Base-by-base conservation (phyloP, 768 basidiomycete species). In the Cyclocybe aegerita region DNA sequence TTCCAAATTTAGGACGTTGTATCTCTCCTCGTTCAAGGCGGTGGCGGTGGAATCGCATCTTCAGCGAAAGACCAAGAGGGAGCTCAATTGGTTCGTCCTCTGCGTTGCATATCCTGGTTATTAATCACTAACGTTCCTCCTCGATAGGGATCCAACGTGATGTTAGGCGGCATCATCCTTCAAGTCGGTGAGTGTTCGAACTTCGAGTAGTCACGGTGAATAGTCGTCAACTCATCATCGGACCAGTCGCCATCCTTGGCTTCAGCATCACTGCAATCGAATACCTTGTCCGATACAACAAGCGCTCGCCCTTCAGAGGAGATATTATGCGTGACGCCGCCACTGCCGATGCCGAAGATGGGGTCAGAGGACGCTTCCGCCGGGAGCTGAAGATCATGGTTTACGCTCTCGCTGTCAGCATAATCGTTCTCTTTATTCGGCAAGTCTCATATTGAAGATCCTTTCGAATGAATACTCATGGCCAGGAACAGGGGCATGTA, bases 1-100 rank as follows among this genome's bases (percentile, higher is more conserved):
- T 17, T 36, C 7, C 11, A 29, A 5, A 30, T 12, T 15, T 49
- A 67, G 65, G 83, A 85, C 57, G 56, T 81, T 33, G 55, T 79
- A 11, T 74, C 81, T 9, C 70, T 85, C 11, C 60, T 78, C 32
- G 68, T 85, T 7, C 83, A 85, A 66, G 82, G 73, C 8, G 61
- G 70, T 10, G 82, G 83, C 23, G 83, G 81, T 31, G 82, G 72
- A 0, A 58, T 67, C 6, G 81, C 82, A 2, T 64, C 72, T 2
- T 54, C 61, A 3, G 69, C 61, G 9, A 45, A 42, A 2, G 59
- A 56, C 8, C 39, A 39, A 14, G 44, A 47, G 9, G 40, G 43
- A 17, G 39, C 54, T n/a, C 39, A 40, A 9, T 35, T 35, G 14
- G 56, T 50, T 17, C 33, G 48, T 4, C 9, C 4, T 29, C 30